These are phyloP conservation scores for Beauveria sp. DNA, from an alignment of 2,329 filamentous ascomycete species.

Conservation along the genomic window DNA sequence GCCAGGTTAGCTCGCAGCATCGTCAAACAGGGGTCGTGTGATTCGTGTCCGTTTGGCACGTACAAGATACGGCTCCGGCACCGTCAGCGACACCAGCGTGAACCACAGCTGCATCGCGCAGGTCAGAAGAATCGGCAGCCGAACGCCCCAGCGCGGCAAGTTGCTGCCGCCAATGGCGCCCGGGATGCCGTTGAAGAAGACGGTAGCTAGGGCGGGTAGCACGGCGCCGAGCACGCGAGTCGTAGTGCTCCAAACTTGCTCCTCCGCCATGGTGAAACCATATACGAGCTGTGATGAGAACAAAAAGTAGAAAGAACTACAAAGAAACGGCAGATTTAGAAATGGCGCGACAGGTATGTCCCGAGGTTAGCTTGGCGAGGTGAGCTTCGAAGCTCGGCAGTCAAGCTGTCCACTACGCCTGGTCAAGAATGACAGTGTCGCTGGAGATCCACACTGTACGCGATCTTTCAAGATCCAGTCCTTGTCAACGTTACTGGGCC, in stretches of 20 bases:
- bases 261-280: background rate
- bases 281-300: background rate
- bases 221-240: conserved; percentile 1
- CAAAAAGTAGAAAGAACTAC: background rate
- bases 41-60: conserved; percentile 11
- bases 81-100: conserved; percentile 26
- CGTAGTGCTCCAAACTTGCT: background rate
- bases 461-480: background rate
- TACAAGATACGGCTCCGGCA: conserved; percentile 50
- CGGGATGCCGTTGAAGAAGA: conserved; percentile 11
- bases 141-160: conserved; percentile 10
- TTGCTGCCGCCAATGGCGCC: conserved; percentile 5
- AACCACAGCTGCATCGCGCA: conserved; percentile 26
- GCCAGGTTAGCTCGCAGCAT: background rate
- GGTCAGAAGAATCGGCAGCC: conserved; percentile 8
- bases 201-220: conserved; percentile 4
- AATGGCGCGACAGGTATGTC: background rate
- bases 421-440: background rate
- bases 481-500: background rate
- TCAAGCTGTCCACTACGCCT: background rate
- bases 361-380: background rate
- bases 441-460: conserved; percentile 5
- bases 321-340: background rate
- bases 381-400: background rate
- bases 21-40: background rate